Base-by-base conservation (phyloP, 2,329 filamentous ascomycete genomes). In the Phialophora expanda region DNA sequence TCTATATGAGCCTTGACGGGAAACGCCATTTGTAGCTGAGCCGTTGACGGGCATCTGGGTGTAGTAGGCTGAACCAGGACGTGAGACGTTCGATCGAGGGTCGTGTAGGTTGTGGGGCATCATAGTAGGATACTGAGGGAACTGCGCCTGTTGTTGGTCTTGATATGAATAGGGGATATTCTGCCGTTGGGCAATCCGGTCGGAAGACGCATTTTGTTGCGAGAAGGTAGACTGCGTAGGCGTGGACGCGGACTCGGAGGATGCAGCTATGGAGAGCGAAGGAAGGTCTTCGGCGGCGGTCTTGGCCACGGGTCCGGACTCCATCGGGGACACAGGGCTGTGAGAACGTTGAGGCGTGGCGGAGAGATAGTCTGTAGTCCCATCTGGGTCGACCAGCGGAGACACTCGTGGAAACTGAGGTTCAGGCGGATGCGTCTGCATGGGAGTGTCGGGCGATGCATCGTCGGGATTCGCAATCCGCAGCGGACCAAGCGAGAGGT, bases 391-490 rank as follows among this genome's bases (percentile, higher is more conserved):
- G 56, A 65, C 46, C 22, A 72, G 56, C 11, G 70, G 70, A 32
- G 69, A 71, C 53, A 71, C 65, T 22, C 58, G 66, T 30, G 63
- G 66, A 56, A 66, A 66, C n/a, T 44, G 46, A 32, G 64, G 56
- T 30, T 61, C 41, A 34, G 68, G 22, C 44, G 73, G 65, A 26
- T 71, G 66, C 57, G 56, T 67, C 62, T 70, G 74, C 61, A 61
- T 74, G 67, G 64, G 74, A 62, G 74, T 70, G 68, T 71, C 62
- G 64, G 72, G 65, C 67, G 82, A 82, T 67, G 86, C 85, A 80
- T 95, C 88, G 81, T 97, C 93, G 62, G 94, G 94, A 79, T 98
- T 99, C 74, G 95, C 94, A 78, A 99, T 98, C 78, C 94, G 92
- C 79, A 99, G 84, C 75, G 94, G 94, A 75, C 95, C 95, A 75